Percentiles rank a stretch among this genome's conserved stretches.
Evolutionary conservation across 495 filamentous ascomycete genomes (phyloP).

Genomic region (Neurospora sp.): DNA sequence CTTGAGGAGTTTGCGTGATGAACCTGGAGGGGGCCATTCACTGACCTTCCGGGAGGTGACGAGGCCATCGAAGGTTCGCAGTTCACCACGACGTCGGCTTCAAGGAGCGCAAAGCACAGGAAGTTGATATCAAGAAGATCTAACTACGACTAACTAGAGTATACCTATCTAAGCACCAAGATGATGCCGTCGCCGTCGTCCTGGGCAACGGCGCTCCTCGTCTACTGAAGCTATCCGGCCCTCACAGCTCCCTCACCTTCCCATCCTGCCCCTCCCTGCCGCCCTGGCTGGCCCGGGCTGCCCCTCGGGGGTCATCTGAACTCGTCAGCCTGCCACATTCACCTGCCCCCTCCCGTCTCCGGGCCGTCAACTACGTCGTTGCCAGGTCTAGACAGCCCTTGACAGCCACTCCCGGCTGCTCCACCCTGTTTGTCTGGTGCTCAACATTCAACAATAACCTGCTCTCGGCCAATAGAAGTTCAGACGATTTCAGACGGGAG

Average conservation of each 20-base stretch:
- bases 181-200: not conserved
- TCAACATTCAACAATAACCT: slow-evolving; percentile 5
- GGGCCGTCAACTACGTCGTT: not conserved
- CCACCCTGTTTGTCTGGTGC: not conserved
- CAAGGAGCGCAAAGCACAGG: not conserved
- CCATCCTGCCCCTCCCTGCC: not conserved
- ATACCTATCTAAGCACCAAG: not conserved
- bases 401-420: slow-evolving; percentile 5
- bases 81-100: not conserved
- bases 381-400: not conserved
- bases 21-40: not conserved
- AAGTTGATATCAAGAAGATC: not conserved
- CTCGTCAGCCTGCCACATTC: not conserved
- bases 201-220: not conserved
- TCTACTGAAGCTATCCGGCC: not conserved
- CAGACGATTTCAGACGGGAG: not conserved
- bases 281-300: not conserved
- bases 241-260: not conserved
- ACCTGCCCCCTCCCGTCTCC: not conserved
- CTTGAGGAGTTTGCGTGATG: not conserved
- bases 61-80: not conserved
- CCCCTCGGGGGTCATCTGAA: not conserved
- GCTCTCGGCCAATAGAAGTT: not conserved
- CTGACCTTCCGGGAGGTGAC: not conserved
- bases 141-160: not conserved